Base-by-base conservation (phyloP, 345 rosid species). In the Eucalyptus regnans region DNA sequence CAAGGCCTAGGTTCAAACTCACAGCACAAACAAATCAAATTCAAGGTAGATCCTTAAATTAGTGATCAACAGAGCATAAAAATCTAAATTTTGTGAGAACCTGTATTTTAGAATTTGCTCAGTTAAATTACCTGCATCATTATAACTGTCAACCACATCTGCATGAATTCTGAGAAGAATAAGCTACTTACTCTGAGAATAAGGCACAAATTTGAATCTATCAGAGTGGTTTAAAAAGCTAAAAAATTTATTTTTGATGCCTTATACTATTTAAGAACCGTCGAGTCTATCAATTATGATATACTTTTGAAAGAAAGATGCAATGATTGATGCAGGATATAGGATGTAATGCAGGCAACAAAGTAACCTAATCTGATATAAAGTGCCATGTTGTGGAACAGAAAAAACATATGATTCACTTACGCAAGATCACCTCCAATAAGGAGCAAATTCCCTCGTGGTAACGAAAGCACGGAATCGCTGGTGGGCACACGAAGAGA, bases 371-470 rank as follows among this genome's bases (percentile, higher is more conserved):
- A 31, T 66, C 79, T 31, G 41, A 31, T 16, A 31, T 66, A 66
- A 66, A 31, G 79, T 66, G 43, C 79, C 79, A 66, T 16, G 79
- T 66, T 31, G 79, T 31, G 79, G 79, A 66, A 31, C 43, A 66
- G 41, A 31, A 66, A 16, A 66, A 16, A 16, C 9, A 66, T 31
- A 66, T 8, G 43, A 71, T 85, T 49, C 89, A 95, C 99, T 96
- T 95, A 98, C 99, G 99, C 99, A 91, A 98, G 99, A 94, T 98
- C 99, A 90, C 99, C 99, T 92, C 99, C 99, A 88, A 98, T 94
- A 91, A 98, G 94, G 86, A 98, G 96, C 86, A 96, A 88, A 88
- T 94, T 90, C 50, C 95, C 99, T 81, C 99, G 98, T 64, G 94
- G 97, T 87, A 97, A 90, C 15, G 90, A 89, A 88, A 88, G 89